Evolutionary conservation across 129 eudicot genomes (phyloP).

Genomic region (Lactuca sativa): DNA sequence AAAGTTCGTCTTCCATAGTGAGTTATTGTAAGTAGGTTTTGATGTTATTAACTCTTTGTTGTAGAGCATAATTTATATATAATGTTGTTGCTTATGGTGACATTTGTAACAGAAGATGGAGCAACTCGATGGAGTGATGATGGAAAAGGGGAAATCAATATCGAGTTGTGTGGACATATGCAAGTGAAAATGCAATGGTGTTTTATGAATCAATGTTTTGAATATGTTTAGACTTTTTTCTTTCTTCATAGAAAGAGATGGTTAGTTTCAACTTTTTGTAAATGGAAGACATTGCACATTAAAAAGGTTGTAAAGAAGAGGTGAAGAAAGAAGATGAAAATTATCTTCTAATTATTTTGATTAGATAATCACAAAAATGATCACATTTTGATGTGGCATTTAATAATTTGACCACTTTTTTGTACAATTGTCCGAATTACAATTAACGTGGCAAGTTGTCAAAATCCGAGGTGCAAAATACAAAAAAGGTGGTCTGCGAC

Average conservation of each 20-base stretch:
- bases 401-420: no score
- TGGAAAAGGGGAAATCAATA: conserved; percentile 59
- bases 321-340: no score
- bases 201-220: conserved; percentile 28
- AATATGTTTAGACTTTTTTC: conserved; percentile 1
- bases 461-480: no score
- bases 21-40: conserved; percentile 15
- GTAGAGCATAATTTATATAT: neutral
- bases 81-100: neutral
- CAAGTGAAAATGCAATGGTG: conserved; percentile 47
- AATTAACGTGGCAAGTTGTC: no score
- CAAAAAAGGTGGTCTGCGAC: no score
- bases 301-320: neutral
- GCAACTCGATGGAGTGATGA: conserved; percentile 53
- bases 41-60: neutral
- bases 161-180: conserved; percentile 52
- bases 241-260: conserved; percentile 1
- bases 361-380: no score
- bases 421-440: no score
- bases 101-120: conserved; percentile 57
- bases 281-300: conserved; percentile 3
- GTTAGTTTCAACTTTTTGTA: neutral
- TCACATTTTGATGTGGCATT: no score
- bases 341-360: no score
- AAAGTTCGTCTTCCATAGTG: conserved; percentile 46